Evolutionary conservation across 495 filamentous ascomycete genomes (phyloP), one percentile per base, ranked within the genome.

Genomic region (Xylaria sp.): DNA sequence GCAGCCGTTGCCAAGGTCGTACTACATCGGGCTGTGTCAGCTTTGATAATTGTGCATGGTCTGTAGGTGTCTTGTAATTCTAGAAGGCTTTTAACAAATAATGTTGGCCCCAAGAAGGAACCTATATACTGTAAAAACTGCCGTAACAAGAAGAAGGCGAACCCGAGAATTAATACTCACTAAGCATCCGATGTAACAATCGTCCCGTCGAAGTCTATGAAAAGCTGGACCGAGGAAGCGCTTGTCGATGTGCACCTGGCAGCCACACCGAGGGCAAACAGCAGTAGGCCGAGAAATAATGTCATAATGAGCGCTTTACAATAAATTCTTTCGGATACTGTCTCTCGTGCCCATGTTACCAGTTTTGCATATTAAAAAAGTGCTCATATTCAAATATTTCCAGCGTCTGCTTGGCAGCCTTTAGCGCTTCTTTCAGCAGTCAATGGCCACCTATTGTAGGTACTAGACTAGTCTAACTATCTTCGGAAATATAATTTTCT

Each of bases 151-250:
- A 29, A 50, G 14, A 26, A 12, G 1, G 19, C 12, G 57, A 37
- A 15, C 12, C 31, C 31, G 19, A 37, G 7, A n/a, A 50, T 50
- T 37, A n/a, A n/a, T n/a, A 37, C 57, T 59, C n/a, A 59, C 57
- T 53, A 67, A 19, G 64, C 48, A 29, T 67, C 64, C 6, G 46
- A 53, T 14, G 64, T 67, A 19, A 67, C 64, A 48, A 67, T 67
- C 3, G 64, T 67, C n/a, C 64, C 64, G 48, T 67, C 64, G 33
- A 67, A 67, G 33, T 67, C 64, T 5, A 67, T 67, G 21, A 67
- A 67, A 8, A 67, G 64, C 48, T 67, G 64, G 35, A 55, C 29
- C 46, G 46, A 41, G 43, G 62, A 37, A 29, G 21, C 9, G 21
- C 31, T n/a, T 17, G 43, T 35, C 5, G 44, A 26, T 24, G 14